Base-by-base conservation (phyloP, 139 green algal species). In the Astrephomene gubernaculifera region DNA sequence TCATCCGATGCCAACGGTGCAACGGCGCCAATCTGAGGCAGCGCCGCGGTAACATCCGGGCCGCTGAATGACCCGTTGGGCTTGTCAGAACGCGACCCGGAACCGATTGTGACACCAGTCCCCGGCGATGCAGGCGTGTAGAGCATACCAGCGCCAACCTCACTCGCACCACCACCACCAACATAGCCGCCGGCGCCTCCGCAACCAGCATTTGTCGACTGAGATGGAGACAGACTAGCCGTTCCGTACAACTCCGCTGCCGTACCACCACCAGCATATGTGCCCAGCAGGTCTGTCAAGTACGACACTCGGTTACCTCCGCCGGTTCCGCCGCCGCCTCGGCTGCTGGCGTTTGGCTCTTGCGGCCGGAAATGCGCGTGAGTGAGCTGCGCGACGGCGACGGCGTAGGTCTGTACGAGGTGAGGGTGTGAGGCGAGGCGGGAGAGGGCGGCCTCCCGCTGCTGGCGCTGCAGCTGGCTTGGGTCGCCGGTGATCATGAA, bases 331-430 rank as follows among this genome's bases (percentile, higher is more conserved):
- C n/a, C n/a, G n/a, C n/a, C n/a, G n/a, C n/a, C n/a, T n/a, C n/a
- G 76, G 60, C 49, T 36, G 54, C 53, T 70, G 73, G 33, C 73
- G 53, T 24, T n/a, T n/a, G n/a, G n/a, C 12, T 22, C 4, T 24
- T 21, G 21, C 57, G 25, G 0, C 22, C 7, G 14, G 60, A 84
- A 84, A 44, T 84, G 78, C 1, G 43, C 43, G 7, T 31, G 43
- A 6, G 44, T 64, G 2, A 84, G 61, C 78, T 75, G 41, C 12
- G 61, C 78, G 6, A 31, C 63, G 3, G 78, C 78, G 31, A 84
- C 78, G 21, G 78, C 78, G 63, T 84, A 84, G 5, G 78, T 75
- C 43, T 84, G 78, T 57, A 84, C 78, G 43, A 84, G 61, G 60
- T 84, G 78, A 4, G 78, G 78, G 60, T 84, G 78, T 0, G 78